A percentile compares a stretch with the other conserved stretches of the same genome.
Conservation (phyloP, 1,284 basidiomycete genomes). For the Ganoderma lucidum region DNA sequence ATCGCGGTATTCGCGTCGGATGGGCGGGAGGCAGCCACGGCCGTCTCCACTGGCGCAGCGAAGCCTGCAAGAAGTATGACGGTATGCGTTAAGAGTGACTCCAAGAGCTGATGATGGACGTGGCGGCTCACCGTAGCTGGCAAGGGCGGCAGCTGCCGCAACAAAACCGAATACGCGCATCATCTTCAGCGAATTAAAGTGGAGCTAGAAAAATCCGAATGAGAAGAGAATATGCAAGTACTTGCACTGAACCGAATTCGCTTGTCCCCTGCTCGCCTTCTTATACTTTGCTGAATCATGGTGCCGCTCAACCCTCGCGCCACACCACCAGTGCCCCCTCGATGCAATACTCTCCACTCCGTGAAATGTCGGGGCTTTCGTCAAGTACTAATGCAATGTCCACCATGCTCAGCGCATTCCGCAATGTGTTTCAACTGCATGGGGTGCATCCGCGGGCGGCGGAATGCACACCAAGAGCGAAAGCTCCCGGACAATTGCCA, state of each 20-base stretch:
- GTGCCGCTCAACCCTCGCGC: neutral
- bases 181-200: neutral
- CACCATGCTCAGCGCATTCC: neutral
- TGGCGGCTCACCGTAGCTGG: slow-evolving; percentile 1
- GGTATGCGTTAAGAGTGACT: neutral
- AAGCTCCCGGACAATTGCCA: neutral
- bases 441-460: too few species aligned
- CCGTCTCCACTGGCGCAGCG: neutral
- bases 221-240: neutral
- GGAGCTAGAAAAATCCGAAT: neutral
- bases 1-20: neutral
- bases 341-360: neutral
- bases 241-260: neutral
- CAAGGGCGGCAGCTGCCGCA: neutral
- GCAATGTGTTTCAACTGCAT: neutral
- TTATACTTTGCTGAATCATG: neutral
- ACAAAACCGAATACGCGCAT: neutral
- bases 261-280: neutral
- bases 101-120: neutral
- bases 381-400: neutral
- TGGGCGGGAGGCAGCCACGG: too few species aligned
- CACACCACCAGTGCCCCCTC: neutral
- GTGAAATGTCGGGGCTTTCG: neutral
- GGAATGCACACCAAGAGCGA: neutral
- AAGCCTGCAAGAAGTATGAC: neutral